Conservation (phyloP, 2,329 filamentous ascomycete genomes). For the Xenosphaeropsis pyriputrescens region DNA sequence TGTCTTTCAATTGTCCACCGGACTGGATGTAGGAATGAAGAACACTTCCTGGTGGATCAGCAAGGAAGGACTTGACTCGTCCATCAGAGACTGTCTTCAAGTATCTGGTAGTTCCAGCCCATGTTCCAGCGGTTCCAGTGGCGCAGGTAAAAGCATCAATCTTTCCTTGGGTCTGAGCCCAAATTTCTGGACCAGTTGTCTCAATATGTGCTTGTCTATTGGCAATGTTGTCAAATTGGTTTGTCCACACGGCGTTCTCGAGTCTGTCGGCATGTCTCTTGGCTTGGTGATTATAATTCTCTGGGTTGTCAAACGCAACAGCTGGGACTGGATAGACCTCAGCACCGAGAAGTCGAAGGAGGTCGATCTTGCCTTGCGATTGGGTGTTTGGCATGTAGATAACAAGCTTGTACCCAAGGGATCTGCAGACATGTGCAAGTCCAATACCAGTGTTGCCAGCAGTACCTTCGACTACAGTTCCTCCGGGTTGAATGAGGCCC, state of each 20-base stretch:
- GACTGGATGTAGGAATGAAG: constrained; percentile 84
- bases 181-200: constrained; percentile 95
- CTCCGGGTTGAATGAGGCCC: constrained; percentile 68
- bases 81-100: constrained; percentile 72
- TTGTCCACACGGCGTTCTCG: constrained; percentile 91
- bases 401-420: constrained; percentile 82
- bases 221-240: constrained; percentile 95
- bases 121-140: constrained; percentile 82
- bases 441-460: constrained; percentile 97
- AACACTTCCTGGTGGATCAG: constrained; percentile 86
- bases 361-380: constrained; percentile 93
- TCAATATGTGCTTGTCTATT: constrained; percentile 92
- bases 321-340: constrained; percentile 94
- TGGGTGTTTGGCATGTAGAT: constrained; percentile 99
- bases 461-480: constrained; percentile 92
- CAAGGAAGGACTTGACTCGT: constrained; percentile 73
- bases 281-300: constrained; percentile 98
- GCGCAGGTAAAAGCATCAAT: constrained; percentile 92
- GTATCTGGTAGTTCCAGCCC: constrained; percentile 79
- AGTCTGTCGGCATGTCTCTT: constrained; percentile 72
- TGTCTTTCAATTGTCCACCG: constrained; percentile 70
- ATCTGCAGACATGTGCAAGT: constrained; percentile 88
- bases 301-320: constrained; percentile 84
- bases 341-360: constrained; percentile 78
- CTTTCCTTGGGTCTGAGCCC: constrained; percentile 75